Evolutionary conservation across 176 grass and related monocot species (phyloP), one percentile per base, ranked within the genome.

Genomic region (Elaeis guineensis): DNA sequence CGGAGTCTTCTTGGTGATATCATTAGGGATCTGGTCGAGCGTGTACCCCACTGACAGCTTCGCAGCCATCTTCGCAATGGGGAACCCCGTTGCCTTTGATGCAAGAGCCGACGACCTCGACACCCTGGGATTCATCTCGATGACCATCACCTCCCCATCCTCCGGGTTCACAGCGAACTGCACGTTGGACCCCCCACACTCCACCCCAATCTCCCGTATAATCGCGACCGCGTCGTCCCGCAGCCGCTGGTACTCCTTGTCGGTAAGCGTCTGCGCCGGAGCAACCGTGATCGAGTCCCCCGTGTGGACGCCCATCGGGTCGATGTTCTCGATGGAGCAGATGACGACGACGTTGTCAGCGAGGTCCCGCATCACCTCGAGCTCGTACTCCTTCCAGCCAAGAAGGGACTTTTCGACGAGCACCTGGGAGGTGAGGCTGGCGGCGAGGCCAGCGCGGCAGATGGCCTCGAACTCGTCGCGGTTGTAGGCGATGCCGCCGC

Each of bases 61-160:
- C 1, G 93, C 93, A 16, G 87, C 93, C 87, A 98, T 98, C 63
- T 98, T 98, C 17, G 93, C 93, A 61, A 98, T 98, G 0, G 93
- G 93, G 62, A 98, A 98, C 15, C 93, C 87, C 32, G 93, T 98
- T 0, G 93, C 93, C 70, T 98, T 98, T 0, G 83, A 91, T 1
- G 93, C 93, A 48, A 98, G 81, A 24, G 93, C 93, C 0, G 93
- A 98, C 0, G 93, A 98, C 72, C 93, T 89, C 0, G 93, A 98
- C 30, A 98, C 93, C 79, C 93, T 89, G 25, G 93, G 93, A 55
- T 98, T 92, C 93, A 98, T 98, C 76, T 98, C 93, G 44, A 98
- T 98, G n/a, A 92, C 57, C 93, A 98, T 98, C 4, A 98, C 93
- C 79, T 98, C 93, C 21, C 93, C 93, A 5, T 98, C 87, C 0